phyloP scores from a whole-genome alignment of 257 asterid species.

The Nicotiana tomentosiformis region DNA sequence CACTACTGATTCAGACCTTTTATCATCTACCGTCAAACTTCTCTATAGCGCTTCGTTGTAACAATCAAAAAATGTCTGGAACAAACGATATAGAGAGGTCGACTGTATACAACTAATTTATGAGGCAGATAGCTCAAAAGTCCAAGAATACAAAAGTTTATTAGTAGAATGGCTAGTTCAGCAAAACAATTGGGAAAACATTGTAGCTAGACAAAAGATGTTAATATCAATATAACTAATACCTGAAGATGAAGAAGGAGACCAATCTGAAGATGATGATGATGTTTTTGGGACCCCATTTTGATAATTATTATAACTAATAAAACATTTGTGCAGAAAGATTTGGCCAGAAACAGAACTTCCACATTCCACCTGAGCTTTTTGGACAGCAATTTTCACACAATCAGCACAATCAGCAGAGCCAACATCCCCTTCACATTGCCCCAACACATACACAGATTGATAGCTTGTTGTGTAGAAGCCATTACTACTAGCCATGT shows the following conservation, averaged over 20 bases:
- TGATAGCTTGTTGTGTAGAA: slow-evolving; percentile 58
- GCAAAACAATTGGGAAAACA: neutral
- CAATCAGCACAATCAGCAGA: slow-evolving; percentile 75
- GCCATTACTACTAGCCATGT: slow-evolving; percentile 50
- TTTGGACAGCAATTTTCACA: slow-evolving; percentile 86
- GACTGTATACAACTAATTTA: neutral
- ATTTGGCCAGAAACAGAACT: slow-evolving; percentile 81
- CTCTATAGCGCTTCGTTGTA: no score
- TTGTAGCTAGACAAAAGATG: neutral
- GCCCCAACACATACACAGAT: slow-evolving; percentile 71
- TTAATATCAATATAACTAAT: neutral
- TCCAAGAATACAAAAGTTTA: neutral
- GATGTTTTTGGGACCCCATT: slow-evolving; percentile 63
- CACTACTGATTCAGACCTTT: neutral
- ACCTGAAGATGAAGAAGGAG: slow-evolving; percentile 38
- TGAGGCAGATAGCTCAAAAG: neutral
- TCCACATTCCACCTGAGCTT: slow-evolving; percentile 97
- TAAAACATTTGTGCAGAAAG: slow-evolving; percentile 76
- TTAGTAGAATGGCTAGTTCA: neutral
- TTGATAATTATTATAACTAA: slow-evolving; percentile 54
- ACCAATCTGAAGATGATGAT: slow-evolving; percentile 38
- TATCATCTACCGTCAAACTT: neutral
- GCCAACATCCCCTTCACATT: slow-evolving; percentile 93
- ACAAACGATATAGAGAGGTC: no score
- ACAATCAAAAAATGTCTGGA: no score